Percentiles rank a stretch among this genome's conserved stretches.
Conservation (phyloP, 176 grass and related monocot genomes). For the Areca catechu region DNA sequence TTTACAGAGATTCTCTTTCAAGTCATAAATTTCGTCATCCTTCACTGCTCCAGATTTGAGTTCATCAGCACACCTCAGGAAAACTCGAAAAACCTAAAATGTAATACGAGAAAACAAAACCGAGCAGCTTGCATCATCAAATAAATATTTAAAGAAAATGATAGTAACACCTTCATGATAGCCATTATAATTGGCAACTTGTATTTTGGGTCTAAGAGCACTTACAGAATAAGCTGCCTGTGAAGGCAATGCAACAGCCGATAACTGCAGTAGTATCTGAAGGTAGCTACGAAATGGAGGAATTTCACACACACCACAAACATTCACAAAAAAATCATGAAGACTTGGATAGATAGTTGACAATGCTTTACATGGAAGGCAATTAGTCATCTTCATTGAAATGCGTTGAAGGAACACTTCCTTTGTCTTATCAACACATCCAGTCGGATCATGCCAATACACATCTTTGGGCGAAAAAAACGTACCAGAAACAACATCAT, state of each 20-base stretch:
- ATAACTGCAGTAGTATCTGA: slow-evolving; percentile 60
- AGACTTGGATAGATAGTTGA: slow-evolving; percentile 62
- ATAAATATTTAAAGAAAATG: background rate
- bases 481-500: slow-evolving; percentile 32
- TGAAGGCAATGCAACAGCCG: slow-evolving; percentile 53
- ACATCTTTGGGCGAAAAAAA: slow-evolving; percentile 57
- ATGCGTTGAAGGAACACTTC: slow-evolving; percentile 17
- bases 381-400: slow-evolving; percentile 21
- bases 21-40: slow-evolving; percentile 39
- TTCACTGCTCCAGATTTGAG: slow-evolving; percentile 36
- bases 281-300: slow-evolving; percentile 50
- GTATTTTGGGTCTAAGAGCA: slow-evolving; percentile 1
- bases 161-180: background rate
- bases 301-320: slow-evolving; percentile 52
- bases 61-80: slow-evolving; percentile 76
- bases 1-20: slow-evolving; percentile 79
- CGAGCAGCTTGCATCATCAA: background rate
- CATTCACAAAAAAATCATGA: slow-evolving; percentile 66
- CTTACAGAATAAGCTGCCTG: slow-evolving; percentile 60
- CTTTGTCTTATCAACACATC: slow-evolving; percentile 61
- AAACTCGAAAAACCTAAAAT: slow-evolving; percentile 63
- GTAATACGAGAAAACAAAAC: slow-evolving; percentile 10
- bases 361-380: slow-evolving; percentile 46
- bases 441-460: slow-evolving; percentile 84
- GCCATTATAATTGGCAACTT: too few relatives aligned